Conservation (phyloP, 1,284 basidiomycete species). For the Serendipita sp. region DNA sequence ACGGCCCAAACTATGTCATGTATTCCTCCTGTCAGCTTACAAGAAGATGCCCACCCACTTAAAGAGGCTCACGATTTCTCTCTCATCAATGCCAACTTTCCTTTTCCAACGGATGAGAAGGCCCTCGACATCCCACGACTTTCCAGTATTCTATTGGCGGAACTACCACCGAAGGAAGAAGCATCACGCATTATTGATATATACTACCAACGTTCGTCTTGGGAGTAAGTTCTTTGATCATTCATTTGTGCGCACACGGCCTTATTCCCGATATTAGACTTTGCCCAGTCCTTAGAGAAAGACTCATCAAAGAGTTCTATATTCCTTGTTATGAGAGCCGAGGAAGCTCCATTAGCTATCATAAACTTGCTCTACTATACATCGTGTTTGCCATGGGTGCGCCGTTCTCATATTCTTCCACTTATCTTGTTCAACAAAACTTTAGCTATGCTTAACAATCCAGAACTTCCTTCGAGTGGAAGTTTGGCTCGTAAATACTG, state of each 20-base stretch:
- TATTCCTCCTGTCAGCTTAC: neutral
- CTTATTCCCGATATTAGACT: neutral
- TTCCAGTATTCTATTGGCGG: neutral
- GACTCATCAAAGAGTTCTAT: neutral
- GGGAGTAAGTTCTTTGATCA: constrained; percentile 2
- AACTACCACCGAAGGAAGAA: constrained; percentile 6
- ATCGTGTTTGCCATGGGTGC: neutral
- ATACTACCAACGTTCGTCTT: constrained; percentile 7
- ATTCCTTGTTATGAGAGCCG: neutral
- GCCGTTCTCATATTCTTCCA: neutral
- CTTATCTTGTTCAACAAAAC: neutral
- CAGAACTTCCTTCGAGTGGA: neutral
- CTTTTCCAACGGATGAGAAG: neutral
- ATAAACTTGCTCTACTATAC: neutral
- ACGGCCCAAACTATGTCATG: neutral
- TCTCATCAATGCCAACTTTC: neutral
- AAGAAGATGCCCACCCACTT: neutral
- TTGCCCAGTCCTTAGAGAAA: neutral
- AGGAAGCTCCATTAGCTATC: neutral
- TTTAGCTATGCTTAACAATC: neutral
- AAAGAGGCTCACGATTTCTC: neutral
- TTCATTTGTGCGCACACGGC: neutral
- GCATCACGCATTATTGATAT: neutral
- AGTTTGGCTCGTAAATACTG: neutral
- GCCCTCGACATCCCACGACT: neutral